These are phyloP conservation scores for Colletotrichum sp. DNA, from an alignment of 2,329 filamentous ascomycete genomes.

Conservation along the genomic window DNA sequence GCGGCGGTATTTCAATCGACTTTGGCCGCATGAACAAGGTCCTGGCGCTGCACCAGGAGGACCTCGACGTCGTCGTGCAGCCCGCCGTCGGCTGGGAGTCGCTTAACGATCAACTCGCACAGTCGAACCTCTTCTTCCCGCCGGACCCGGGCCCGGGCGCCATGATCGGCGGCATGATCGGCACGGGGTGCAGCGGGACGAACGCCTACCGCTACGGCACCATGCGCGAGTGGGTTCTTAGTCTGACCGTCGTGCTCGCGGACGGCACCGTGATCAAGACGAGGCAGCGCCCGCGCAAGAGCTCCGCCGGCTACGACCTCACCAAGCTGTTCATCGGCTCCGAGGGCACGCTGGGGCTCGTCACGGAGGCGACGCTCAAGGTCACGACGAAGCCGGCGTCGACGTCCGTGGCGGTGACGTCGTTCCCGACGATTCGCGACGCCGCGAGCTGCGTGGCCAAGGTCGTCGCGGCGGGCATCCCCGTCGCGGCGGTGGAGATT, in stretches of 20 bases:
- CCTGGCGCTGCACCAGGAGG: slow-evolving; percentile 75
- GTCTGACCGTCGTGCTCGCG: slow-evolving; percentile 84
- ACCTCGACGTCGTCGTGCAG: slow-evolving; percentile 78
- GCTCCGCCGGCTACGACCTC: slow-evolving; percentile 89
- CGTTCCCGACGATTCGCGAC: slow-evolving; percentile 63
- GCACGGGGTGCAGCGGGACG: slow-evolving; percentile 76
- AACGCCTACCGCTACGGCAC: slow-evolving; percentile 94
- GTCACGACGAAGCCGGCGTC: slow-evolving; percentile 81
- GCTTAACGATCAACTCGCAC: slow-evolving; percentile 77
- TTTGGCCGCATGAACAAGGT: slow-evolving; percentile 87
- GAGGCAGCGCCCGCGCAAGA: slow-evolving; percentile 85
- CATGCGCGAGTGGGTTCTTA: slow-evolving; percentile 93
- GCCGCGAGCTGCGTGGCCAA: slow-evolving; percentile 81
- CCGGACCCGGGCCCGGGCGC: slow-evolving; percentile 90
- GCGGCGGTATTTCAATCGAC: slow-evolving; percentile 84
- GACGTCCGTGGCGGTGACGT: slow-evolving; percentile 79
- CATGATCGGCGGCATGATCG: slow-evolving; percentile 90
- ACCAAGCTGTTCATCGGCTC: slow-evolving; percentile 89
- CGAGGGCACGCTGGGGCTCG: slow-evolving; percentile 88
- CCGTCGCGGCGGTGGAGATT: slow-evolving; percentile 90
- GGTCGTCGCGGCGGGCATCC: slow-evolving; percentile 81
- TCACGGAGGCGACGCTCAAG: slow-evolving; percentile 90
- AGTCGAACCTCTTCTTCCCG: slow-evolving; percentile 85
- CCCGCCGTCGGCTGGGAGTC: slow-evolving; percentile 86
- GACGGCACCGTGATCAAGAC: slow-evolving; percentile 93